Conservation (phyloP, 2,329 filamentous ascomycete genomes). For the Mycocentrospora acerina region DNA sequence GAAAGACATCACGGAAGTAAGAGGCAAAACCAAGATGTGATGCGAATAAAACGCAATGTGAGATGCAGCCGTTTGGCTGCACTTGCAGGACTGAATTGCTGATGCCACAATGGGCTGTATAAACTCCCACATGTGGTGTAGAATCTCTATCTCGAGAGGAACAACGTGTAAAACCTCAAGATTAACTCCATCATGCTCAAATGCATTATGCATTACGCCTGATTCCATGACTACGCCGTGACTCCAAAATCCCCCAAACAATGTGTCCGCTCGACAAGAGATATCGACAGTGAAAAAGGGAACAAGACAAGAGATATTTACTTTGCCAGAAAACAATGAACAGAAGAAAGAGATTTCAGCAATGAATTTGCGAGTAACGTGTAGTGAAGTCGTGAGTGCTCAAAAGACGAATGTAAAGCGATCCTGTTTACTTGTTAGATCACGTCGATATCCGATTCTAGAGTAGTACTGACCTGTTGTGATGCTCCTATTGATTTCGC, state of each 20-base stretch:
- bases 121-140: no score
- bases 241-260: constrained; percentile 4
- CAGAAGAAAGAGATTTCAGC: constrained; percentile 16
- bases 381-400: background rate
- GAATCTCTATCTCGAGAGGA: no score
- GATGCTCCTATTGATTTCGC: constrained; percentile 6
- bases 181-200: constrained; percentile 1
- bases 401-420: constrained; percentile 3
- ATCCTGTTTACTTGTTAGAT: constrained; percentile 7
- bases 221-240: constrained; percentile 7
- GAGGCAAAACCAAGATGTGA: no score
- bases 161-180: no score
- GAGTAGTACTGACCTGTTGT: constrained; percentile 9
- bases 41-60: no score
- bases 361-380: background rate
- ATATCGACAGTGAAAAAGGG: constrained; percentile 4
- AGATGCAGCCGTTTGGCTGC: no score
- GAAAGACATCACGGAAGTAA: no score
- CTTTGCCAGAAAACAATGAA: constrained; percentile 15
- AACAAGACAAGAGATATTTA: constrained; percentile 15
- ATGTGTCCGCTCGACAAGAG: constrained; percentile 3
- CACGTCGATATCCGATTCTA: background rate
- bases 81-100: no score
- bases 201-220: constrained; percentile 10
- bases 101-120: no score